phyloP scores from a whole-genome alignment of 129 eudicot species.

The Sambucus nigra region DNA sequence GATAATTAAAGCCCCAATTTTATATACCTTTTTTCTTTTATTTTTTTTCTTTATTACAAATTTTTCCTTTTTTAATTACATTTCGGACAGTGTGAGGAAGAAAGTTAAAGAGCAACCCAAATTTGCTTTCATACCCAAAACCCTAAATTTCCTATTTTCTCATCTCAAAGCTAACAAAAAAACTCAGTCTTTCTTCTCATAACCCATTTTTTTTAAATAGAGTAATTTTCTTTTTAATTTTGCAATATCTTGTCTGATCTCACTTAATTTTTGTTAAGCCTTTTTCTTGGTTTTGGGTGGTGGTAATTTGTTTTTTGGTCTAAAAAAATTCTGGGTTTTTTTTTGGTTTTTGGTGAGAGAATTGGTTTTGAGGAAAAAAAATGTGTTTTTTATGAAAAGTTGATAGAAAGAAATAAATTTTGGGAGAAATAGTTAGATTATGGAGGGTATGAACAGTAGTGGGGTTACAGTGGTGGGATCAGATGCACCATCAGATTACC shows the following conservation, averaged over 20 bases:
- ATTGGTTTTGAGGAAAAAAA: background rate
- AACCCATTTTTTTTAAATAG: constrained; percentile 25
- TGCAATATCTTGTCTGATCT: background rate
- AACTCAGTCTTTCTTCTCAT: constrained; percentile 14
- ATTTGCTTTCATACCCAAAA: constrained; percentile 35
- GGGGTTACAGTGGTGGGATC: constrained; percentile 88
- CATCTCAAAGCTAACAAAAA: constrained; percentile 20
- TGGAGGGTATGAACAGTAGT: constrained; percentile 37
- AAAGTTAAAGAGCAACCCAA: constrained; percentile 39
- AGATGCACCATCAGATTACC: constrained; percentile 88
- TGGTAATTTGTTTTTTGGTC: background rate
- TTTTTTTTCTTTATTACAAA: constrained; percentile 14
- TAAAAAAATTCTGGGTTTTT: constrained; percentile 11
- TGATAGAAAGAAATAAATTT: too few species aligned
- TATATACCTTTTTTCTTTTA: constrained; percentile 20
- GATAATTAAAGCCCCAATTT: constrained; percentile 50
- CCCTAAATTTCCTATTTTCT: constrained; percentile 28
- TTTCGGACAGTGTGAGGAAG: constrained; percentile 38
- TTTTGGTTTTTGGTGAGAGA: constrained; percentile 12
- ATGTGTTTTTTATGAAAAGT: background rate
- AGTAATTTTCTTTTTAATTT: constrained; percentile 4
- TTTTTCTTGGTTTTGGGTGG: background rate
- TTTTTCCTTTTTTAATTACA: constrained; percentile 21
- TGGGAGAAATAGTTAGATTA: constrained; percentile 26
- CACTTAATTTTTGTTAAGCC: constrained; percentile 2